These are phyloP conservation scores for Globisporangium camurandrum DNA, from an alignment of 352 stramenopile genomes.

Conservation along the genomic window DNA sequence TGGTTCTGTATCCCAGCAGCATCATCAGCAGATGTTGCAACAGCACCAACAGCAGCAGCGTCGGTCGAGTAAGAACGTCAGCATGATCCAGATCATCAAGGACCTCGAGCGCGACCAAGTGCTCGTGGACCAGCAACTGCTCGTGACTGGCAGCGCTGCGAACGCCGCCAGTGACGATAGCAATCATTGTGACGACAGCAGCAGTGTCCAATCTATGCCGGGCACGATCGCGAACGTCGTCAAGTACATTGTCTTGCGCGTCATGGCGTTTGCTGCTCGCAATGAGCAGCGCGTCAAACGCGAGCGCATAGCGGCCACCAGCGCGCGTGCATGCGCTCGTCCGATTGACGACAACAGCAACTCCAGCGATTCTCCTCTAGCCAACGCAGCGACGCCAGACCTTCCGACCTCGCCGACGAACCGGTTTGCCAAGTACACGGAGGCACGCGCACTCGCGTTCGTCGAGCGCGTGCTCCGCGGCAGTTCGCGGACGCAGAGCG, in stretches of 20 bases:
- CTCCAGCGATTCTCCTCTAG: neutral
- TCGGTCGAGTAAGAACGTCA: constrained; percentile 49
- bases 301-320: neutral
- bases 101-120: constrained; percentile 66
- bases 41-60: constrained; percentile 36
- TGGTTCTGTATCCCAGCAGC: neutral
- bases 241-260: constrained; percentile 46
- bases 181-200: neutral
- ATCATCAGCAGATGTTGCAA: constrained; percentile 14
- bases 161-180: neutral
- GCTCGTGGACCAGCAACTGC: constrained; percentile 43
- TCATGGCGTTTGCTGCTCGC: constrained; percentile 29
- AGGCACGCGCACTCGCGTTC: constrained; percentile 55
- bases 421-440: constrained; percentile 27
- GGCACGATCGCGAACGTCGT: constrained; percentile 50
- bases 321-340: neutral
- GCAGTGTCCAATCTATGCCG: constrained; percentile 15
- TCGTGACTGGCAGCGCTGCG: constrained; percentile 24
- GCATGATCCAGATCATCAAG: constrained; percentile 74
- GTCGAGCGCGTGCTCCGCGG: constrained; percentile 62
- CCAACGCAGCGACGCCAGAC: neutral
- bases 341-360: neutral
- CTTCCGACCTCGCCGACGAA: constrained; percentile 21
- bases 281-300: constrained; percentile 8
- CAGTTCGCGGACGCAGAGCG: constrained; percentile 64